Conservation (phyloP, 2,329 filamentous ascomycete genomes). For the Ophioceras dolichostomum region DNA sequence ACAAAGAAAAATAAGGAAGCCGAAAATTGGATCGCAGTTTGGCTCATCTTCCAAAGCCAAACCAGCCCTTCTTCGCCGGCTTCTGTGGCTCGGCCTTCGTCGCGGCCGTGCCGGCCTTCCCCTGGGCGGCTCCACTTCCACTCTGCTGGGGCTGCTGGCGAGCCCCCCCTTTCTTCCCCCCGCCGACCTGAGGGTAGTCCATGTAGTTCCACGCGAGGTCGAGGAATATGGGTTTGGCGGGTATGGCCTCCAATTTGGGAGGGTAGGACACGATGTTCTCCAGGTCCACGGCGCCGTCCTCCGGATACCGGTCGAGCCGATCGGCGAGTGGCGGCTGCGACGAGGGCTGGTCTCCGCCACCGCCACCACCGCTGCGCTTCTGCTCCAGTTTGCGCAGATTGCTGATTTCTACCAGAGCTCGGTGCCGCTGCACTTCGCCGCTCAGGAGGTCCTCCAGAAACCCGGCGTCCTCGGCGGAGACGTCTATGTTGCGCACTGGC, state of each 20-base stretch:
- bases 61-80: slow-evolving; percentile 61
- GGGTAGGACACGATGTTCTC: slow-evolving; percentile 78
- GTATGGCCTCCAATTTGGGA: slow-evolving; percentile 68
- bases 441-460: slow-evolving; percentile 51
- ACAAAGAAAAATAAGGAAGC: too few species aligned
- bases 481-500: slow-evolving; percentile 52
- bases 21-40: too few species aligned
- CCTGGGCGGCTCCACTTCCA: slow-evolving; percentile 13
- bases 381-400: slow-evolving; percentile 40
- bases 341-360: not conserved
- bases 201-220: slow-evolving; percentile 98
- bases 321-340: slow-evolving; percentile 50
- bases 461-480: slow-evolving; percentile 45
- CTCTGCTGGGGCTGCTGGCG: slow-evolving; percentile 23
- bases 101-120: slow-evolving; percentile 2
- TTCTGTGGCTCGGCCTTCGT: slow-evolving; percentile 27
- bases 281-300: slow-evolving; percentile 54
- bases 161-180: too few species aligned
- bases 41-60: slow-evolving; percentile 54
- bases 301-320: slow-evolving; percentile 62
- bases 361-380: slow-evolving; percentile 11
- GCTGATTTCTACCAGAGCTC: slow-evolving; percentile 74
- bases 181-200: slow-evolving; percentile 78
- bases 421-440: slow-evolving; percentile 65
- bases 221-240: slow-evolving; percentile 90